A percentile compares a stretch with the other conserved stretches of the same genome.
These are phyloP conservation scores for Talaromyces amestolkiae DNA, from an alignment of 2,329 filamentous ascomycete genomes.

Conservation along the genomic window DNA sequence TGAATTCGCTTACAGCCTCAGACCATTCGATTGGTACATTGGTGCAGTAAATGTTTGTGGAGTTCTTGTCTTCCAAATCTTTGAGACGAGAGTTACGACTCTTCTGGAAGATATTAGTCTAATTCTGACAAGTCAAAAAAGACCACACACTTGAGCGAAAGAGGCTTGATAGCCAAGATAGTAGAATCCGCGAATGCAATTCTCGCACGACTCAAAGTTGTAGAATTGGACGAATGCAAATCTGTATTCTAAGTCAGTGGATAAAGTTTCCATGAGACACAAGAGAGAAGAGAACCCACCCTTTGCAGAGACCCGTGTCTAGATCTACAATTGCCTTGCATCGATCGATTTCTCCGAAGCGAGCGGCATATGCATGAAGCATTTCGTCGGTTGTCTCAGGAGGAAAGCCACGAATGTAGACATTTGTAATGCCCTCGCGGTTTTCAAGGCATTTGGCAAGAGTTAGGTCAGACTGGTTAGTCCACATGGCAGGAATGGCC, in stretches of 20 bases:
- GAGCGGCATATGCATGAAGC: slow-evolving; percentile 74
- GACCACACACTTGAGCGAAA: slow-evolving; percentile 72
- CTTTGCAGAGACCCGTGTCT: slow-evolving; percentile 90
- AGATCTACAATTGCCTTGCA: slow-evolving; percentile 99
- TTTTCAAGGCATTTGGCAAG: slow-evolving; percentile 94
- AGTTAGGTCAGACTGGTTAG: slow-evolving; percentile 81
- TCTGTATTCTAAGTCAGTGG: slow-evolving; percentile 49
- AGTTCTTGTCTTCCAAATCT: slow-evolving; percentile 82
- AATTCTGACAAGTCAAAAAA: background rate
- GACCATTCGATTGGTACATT: slow-evolving; percentile 91
- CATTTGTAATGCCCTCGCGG: slow-evolving; percentile 90
- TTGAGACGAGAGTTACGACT: slow-evolving; percentile 98
- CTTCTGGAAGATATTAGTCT: slow-evolving; percentile 57
- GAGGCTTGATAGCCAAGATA: slow-evolving; percentile 95
- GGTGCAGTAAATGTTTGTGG: slow-evolving; percentile 96
- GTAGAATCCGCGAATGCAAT: slow-evolving; percentile 94
- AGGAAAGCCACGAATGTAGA: slow-evolving; percentile 94
- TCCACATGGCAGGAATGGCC: slow-evolving; percentile 81
- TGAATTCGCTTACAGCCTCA: slow-evolving; percentile 65
- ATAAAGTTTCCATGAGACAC: slow-evolving; percentile 2
- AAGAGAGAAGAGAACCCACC: slow-evolving; percentile 55
- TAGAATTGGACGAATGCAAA: slow-evolving; percentile 98
- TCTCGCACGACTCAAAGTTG: slow-evolving; percentile 82
- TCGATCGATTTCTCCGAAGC: slow-evolving; percentile 91
- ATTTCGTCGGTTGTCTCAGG: slow-evolving; percentile 93